Evolutionary conservation across 2,329 filamentous ascomycete genomes (phyloP), one percentile per base, ranked within the genome.

Genomic region (Lasiodiplodia citricola): DNA sequence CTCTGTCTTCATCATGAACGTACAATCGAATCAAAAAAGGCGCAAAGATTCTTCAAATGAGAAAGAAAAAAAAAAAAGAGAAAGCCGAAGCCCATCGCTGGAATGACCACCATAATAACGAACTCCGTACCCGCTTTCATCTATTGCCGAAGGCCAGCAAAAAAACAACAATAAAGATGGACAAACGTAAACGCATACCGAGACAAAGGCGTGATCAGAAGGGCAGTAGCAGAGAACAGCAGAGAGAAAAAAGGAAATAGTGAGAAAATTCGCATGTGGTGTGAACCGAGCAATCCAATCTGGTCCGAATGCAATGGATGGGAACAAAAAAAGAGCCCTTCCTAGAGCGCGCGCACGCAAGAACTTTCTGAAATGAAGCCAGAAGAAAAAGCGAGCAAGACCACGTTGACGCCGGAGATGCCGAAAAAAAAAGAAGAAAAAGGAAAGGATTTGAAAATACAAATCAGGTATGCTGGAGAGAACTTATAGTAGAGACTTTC

Each of bases 51-150:
- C 31, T 35, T 35, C 31, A 35, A 35, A 35, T 10, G 31, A n/a
- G 50, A 55, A 31, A 18, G 8, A n/a, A 37, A n/a, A 35, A 37
- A 16, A n/a, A 37, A n/a, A 35, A 37, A 16, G 18, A n/a, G 13
- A n/a, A 37, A 31, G 18, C 25, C 28, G 31, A 55, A 56, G 52
- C 16, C 31, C 18, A 57, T 37, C 55, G 35, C 55, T 57, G 31
- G 31, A 35, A 35, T 35, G 28, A 28, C 28, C 31, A 35, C 31
- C 18, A n/a, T 21, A 50, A 25, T 14, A 37, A 38, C 37, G 31
- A 52, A 64, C 60, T 64, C 60, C 47, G 41, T 35, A n/a, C 18
- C 60, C 47, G 60, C 60, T 38, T 63, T 63, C 28, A 52, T 64
- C 60, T 64, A 63, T 35, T 52, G 16, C 44, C 23, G 13, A 44